Evolutionary conservation across 331 rosid species (phyloP), one percentile per base, ranked within the genome.

Genomic region (Acacia pycnantha): DNA sequence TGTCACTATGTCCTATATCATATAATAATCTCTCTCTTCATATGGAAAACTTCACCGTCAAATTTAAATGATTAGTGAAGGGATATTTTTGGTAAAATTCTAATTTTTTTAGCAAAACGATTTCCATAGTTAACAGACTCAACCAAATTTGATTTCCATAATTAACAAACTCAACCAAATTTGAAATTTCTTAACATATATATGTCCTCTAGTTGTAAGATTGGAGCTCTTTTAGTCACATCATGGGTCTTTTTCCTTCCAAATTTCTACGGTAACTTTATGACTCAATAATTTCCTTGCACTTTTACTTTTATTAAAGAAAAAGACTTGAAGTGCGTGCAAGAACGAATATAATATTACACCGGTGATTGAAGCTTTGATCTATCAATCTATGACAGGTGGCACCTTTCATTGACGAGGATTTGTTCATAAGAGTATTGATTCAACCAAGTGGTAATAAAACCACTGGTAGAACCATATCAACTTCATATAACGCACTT

Each of bases 371-470:
- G 37, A 62, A 27, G 68, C 3, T 12, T 62, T 26, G 12, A 62
- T 62, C 27, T 27, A 62, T 62, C 16, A 64, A 13, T 13, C 11
- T 37, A 11, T 67, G 22, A 65, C 87, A 90, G 77, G 74, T 69
- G 53, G 74, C 91, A 9, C 84, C 89, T 3, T 35, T 22, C 15
- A 73, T 88, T 51, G 92, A 92, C 65, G 90, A 90, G 8, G 85
- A 91, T 68, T 88, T 94, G 51, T 88, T 89, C 35, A 83, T 92
- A 1, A 88, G 94, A 79, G 94, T 91, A 50, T 29, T 89, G 56
- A 50, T 50, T 50, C 56, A 50, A 50, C 56, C 86, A 48, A 37
- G 40, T 7, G 87, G 72, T 19, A 82, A 82, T 75, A 86, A 85
- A 9, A 86, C 86, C 24, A 67, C 7, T 3, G 84, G 26, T 0